Evolutionary conservation across 2,329 filamentous ascomycete genomes (phyloP), one percentile per base, ranked within the genome.

Genomic region (Fusarium redolens): DNA sequence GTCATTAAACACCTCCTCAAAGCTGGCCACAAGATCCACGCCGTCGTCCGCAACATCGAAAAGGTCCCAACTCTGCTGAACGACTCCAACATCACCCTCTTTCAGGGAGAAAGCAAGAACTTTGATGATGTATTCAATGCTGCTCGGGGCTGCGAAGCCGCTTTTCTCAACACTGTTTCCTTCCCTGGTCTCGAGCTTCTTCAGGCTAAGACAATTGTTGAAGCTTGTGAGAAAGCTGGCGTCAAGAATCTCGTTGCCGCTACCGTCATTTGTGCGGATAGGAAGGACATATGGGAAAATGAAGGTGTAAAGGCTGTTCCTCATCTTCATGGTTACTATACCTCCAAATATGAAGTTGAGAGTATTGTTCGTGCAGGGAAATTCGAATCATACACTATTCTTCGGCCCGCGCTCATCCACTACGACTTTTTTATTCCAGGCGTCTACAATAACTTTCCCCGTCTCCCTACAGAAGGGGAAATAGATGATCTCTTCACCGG

Each of bases 331-430:
- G 65, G 25, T 1, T 82, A 85, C 68, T 85, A 78, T 59, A 57
- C 68, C 33, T 83, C 81, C 52, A 85, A 85, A 73, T 73, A 79
- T 2, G 65, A 72, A 0, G 78, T 84, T 18, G 84, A 85, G 47
- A 76, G 80, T 1, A 61, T 68, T 3, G 79, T 82, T 2, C 79
- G 78, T 13, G 22, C 14, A 2, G 77, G 71, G n/a, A 75, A 72
- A 10, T 80, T 82, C 22, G 55, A 69, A 17, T 62, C 75, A 11
- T 82, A 81, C 71, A 82, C 81, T 0, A 81, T 83, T 51, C 71
- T 83, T 17, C 78, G 80, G 2, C 81, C 81, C 0, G 74, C 71
- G 0, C 66, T 80, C 31, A 76, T 82, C 13, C 75, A 79, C 43
- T 50, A 73, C 40, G 78, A 82, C 51, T 80, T 75, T 65, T 45